phyloP scores from a whole-genome alignment of 2,329 filamentous ascomycete genomes.

The Intubia oerlemansii region DNA sequence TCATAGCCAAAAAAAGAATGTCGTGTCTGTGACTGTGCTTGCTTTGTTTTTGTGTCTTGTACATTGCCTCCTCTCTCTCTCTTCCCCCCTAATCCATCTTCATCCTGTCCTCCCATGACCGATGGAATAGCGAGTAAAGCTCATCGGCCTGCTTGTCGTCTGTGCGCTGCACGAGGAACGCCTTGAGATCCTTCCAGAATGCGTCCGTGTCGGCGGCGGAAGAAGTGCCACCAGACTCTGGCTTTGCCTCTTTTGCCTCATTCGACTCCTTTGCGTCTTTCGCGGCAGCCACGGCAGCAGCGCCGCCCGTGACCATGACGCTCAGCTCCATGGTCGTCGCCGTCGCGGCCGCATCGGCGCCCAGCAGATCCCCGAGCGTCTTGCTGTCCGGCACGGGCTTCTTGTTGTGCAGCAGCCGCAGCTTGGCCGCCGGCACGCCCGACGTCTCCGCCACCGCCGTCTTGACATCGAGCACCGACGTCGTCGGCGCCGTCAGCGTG shows the following conservation, averaged over 20 bases:
- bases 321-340: constrained; percentile 41
- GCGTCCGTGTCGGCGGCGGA: constrained; percentile 19
- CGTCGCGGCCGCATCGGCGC: constrained; percentile 16
- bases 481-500: constrained; percentile 35
- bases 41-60: neutral
- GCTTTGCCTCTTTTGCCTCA: neutral
- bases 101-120: constrained; percentile 36
- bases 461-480: constrained; percentile 65
- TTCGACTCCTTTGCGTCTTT: neutral
- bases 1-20: too few relatives aligned
- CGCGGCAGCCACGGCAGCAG: constrained; percentile 15
- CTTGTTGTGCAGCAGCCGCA: constrained; percentile 71
- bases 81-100: neutral
- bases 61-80: neutral
- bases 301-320: constrained; percentile 74
- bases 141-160: constrained; percentile 42
- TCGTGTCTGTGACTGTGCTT: neutral
- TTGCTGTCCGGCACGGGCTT: constrained; percentile 67
- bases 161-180: constrained; percentile 59
- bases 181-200: constrained; percentile 76
- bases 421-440: constrained; percentile 48
- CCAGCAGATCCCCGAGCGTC: constrained; percentile 51
- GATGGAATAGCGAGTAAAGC: constrained; percentile 45
- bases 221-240: neutral
- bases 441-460: constrained; percentile 40